Evolutionary conservation across 129 eudicot species (phyloP), one percentile per base, ranked within the genome.

Genomic region (Chrysanthemum seticuspe): DNA sequence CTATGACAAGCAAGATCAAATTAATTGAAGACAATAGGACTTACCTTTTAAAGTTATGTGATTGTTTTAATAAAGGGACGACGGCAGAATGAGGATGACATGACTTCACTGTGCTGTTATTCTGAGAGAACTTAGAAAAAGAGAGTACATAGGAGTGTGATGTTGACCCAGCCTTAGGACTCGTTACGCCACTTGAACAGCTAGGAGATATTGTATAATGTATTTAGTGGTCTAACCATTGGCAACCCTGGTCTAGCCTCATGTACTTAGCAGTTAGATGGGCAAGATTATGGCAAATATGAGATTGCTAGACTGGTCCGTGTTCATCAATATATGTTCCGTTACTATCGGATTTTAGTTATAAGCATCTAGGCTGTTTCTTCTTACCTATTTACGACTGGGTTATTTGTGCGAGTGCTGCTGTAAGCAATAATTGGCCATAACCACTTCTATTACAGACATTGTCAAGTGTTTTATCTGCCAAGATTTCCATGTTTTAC

Each of bases 321-420:
- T 40, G 6, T 40, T 6, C 10, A 40, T 40, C 2, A 40, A 40
- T 40, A 40, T 40, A 7, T 40, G 47, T 7, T 40, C 10, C 10
- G 10, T 40, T 7, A 7, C 47, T 1, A 40, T 40, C 2, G 2
- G 0, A 65, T 74, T 65, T 55, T 34, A 54, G 61, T 52, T 34
- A 66, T 55, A 60, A 68, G 67, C 51, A 61, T 64, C 75, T 47
- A 29, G 70, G 75, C 19, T 51, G 57, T 44, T 48, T 62, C 70
- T 73, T 68, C 55, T 67, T 65, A 67, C 79, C 61, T 59, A 7
- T 10, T 67, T 49, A 59, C 59, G 68, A 12, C 0, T 71, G 13
- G 25, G 53, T 6, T 13, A 44, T 5, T 8, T 27, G 53, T 72
- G 58, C 49, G 18, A 65, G 68, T 73, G 59, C 68, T 73, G 63